Conservation (phyloP, 495 filamentous ascomycete genomes). For the Penicillium ochrochloron region DNA sequence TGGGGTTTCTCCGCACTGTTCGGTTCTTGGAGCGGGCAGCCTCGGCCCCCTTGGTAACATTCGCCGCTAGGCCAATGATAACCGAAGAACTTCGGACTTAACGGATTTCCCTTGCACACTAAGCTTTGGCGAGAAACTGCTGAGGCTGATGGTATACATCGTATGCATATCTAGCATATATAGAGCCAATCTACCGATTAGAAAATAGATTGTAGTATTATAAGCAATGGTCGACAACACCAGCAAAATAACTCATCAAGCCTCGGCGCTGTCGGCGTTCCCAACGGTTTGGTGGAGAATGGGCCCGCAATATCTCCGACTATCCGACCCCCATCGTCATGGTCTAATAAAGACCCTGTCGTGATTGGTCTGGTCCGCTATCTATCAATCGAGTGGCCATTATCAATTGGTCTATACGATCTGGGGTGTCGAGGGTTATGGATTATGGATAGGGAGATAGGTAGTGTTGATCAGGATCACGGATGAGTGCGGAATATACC, state of each 20-base stretch:
- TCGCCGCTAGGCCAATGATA: constrained; percentile 11
- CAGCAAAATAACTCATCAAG: not conserved
- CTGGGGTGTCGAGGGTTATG: not conserved
- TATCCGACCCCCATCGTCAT: not conserved
- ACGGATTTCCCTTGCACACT: not conserved
- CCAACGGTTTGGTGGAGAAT: not conserved
- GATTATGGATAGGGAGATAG: too few species aligned
- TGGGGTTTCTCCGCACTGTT: constrained; percentile 19
- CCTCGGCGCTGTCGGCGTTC: constrained; percentile 11
- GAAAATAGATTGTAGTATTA: too few species aligned
- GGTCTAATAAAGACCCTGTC: not conserved
- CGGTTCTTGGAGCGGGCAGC: constrained; percentile 22
- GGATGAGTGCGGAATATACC: too few species aligned
- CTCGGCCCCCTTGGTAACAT: constrained; percentile 20
- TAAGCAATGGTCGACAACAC: not conserved
- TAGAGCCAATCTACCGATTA: not conserved
- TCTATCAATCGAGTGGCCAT: not conserved
- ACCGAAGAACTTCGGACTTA: constrained; percentile 13
- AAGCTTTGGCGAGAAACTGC: not conserved
- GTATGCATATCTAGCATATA: not conserved
- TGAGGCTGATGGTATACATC: not conserved
- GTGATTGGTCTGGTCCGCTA: not conserved
- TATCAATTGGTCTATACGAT: not conserved
- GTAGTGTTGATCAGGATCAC: too few species aligned
- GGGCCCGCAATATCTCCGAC: constrained; percentile 4